Conservation (phyloP, 768 basidiomycete species). For the Polyporus arcularius region DNA sequence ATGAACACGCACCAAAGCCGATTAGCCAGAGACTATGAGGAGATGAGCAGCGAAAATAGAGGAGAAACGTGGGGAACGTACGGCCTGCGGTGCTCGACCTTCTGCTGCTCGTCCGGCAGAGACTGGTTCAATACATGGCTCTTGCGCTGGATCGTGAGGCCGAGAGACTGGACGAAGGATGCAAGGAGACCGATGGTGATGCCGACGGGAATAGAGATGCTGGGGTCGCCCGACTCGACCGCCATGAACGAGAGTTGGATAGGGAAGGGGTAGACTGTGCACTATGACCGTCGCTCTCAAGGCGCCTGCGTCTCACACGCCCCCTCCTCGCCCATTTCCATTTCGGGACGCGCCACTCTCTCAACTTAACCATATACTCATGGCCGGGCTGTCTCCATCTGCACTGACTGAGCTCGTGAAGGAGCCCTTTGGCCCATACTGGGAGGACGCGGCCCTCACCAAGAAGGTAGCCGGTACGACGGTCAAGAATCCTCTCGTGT, state of each 20-base stretch:
- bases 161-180: conserved; percentile 86
- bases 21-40: conserved; percentile 76
- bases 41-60: conserved; percentile 5
- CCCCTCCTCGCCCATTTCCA: not conserved
- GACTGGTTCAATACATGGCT: conserved; percentile 85
- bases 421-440: conserved; percentile 26
- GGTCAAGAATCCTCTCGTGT: conserved; percentile 1
- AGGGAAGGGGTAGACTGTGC: not conserved
- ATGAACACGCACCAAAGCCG: conserved; percentile 59
- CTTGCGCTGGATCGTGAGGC: conserved; percentile 91
- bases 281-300: not conserved
- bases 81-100: conserved; percentile 79
- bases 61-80: conserved; percentile 39
- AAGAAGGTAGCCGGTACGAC: conserved; percentile 10
- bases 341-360: conserved; percentile 12
- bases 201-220: conserved; percentile 44
- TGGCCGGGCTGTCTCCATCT: no score
- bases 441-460: conserved; percentile 18
- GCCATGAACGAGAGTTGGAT: conserved; percentile 24
- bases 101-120: conserved; percentile 62
- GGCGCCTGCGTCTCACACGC: not conserved
- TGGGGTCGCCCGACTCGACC: conserved; percentile 22
- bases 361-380: not conserved
- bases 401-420: conserved; percentile 9
- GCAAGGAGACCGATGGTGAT: conserved; percentile 71